Percentiles rank a stretch among this genome's conserved stretches.
Evolutionary conservation across 2,329 filamentous ascomycete species (phyloP).

Genomic region (Pseudogymnoascus sp.): DNA sequence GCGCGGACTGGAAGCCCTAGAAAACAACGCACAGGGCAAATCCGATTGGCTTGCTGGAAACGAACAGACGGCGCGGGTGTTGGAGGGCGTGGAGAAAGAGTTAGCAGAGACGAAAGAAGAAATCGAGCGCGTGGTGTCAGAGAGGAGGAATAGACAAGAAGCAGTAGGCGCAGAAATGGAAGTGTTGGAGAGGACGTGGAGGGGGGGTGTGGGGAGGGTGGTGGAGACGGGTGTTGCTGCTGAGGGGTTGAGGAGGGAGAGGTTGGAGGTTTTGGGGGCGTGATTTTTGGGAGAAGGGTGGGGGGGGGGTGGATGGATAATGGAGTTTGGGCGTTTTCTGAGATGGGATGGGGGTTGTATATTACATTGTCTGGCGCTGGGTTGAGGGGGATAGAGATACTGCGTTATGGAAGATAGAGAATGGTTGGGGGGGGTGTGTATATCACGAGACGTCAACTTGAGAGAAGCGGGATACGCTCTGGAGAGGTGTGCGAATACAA

Average conservation of each 20-base stretch:
- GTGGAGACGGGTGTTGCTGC: slow-evolving; percentile 82
- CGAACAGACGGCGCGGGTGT: slow-evolving; percentile 64
- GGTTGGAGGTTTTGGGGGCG: slow-evolving; percentile 52
- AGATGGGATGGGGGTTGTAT: too few relatives aligned
- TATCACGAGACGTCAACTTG: too few relatives aligned
- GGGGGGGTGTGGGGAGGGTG: slow-evolving; percentile 65
- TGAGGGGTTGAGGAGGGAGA: slow-evolving; percentile 60
- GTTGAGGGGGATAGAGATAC: too few relatives aligned
- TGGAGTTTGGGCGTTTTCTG: background rate
- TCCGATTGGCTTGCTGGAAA: slow-evolving; percentile 88
- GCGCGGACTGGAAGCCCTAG: slow-evolving; percentile 54
- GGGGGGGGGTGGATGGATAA: slow-evolving; percentile 11
- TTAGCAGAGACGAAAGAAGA: slow-evolving; percentile 59
- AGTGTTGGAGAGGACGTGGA: slow-evolving; percentile 71
- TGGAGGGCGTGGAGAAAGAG: slow-evolving; percentile 64
- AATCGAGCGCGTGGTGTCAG: slow-evolving; percentile 64
- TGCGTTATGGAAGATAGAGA: too few relatives aligned
- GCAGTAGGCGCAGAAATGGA: slow-evolving; percentile 64
- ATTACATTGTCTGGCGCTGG: too few relatives aligned
- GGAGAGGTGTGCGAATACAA: too few relatives aligned
- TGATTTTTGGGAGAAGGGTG: too few relatives aligned
- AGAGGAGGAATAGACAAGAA: slow-evolving; percentile 62
- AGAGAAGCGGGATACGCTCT: too few relatives aligned
- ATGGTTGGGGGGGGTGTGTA: too few relatives aligned
- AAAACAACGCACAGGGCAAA: too few relatives aligned